Conservation (phyloP, 2,329 filamentous ascomycete species). For the Aspergillus fumigatus region DNA sequence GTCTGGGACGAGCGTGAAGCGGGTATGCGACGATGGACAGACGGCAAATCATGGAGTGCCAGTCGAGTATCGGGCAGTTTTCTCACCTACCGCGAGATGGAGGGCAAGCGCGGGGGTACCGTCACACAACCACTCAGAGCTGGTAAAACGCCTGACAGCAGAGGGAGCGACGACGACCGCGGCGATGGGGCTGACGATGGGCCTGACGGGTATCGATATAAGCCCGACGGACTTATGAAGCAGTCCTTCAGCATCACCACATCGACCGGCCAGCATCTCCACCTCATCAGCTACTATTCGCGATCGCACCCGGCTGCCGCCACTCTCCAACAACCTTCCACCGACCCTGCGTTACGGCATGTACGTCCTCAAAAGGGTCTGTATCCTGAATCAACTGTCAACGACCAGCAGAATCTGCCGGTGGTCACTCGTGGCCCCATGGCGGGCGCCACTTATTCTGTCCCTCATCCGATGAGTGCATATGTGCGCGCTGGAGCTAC, state of each 20-base stretch:
- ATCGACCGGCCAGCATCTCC: constrained; percentile 80
- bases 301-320: constrained; percentile 68
- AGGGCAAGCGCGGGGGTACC: constrained; percentile 85
- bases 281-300: constrained; percentile 96
- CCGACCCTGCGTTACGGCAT: constrained; percentile 71
- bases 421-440: constrained; percentile 73
- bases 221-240: constrained; percentile 97
- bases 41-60: constrained; percentile 98
- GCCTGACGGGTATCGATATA: constrained; percentile 88
- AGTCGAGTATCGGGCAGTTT: constrained; percentile 97
- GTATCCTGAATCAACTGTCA: constrained; percentile 93
- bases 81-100: constrained; percentile 96
- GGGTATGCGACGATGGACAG: constrained; percentile 97
- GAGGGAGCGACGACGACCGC: constrained; percentile 77
- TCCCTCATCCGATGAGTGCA: constrained; percentile 51
- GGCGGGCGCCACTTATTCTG: constrained; percentile 51
- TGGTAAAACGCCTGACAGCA: constrained; percentile 79
- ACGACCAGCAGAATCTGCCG: constrained; percentile 75
- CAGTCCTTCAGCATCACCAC: constrained; percentile 99
- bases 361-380: constrained; percentile 89
- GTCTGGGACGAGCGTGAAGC: constrained; percentile 99
- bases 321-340: constrained; percentile 74
- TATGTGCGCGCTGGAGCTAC: constrained; percentile 45
- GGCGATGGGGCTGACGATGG: constrained; percentile 64
- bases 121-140: constrained; percentile 58